phyloP scores from a whole-genome alignment of 2,329 filamentous ascomycete species.

The Madurella fahalii region DNA sequence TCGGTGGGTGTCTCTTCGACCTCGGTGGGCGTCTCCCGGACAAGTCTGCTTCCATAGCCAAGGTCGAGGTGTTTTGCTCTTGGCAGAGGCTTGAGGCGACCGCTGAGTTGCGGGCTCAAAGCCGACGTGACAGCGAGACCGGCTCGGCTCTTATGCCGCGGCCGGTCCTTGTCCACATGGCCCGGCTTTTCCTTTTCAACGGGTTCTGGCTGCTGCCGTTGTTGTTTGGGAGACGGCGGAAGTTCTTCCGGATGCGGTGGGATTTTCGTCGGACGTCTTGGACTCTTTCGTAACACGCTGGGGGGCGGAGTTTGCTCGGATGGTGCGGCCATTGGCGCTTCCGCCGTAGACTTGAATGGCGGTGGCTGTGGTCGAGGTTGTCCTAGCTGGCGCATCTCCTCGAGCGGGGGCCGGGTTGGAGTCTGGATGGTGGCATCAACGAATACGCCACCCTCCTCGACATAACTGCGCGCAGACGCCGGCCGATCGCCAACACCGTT shows the following conservation, averaged over 20 bases:
- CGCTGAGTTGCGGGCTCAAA: background rate
- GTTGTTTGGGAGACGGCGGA: background rate
- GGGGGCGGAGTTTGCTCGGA: slow-evolving; percentile 3
- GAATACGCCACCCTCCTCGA: slow-evolving; percentile 28
- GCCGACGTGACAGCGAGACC: background rate
- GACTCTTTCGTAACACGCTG: slow-evolving; percentile 2
- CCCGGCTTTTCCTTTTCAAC: background rate
- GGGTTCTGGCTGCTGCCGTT: no score
- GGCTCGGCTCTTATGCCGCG: background rate
- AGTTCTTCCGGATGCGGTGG: background rate
- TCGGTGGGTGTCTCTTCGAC: background rate
- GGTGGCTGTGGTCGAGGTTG: background rate
- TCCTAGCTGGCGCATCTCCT: background rate
- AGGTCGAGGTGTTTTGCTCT: no score
- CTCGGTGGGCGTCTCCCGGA: background rate
- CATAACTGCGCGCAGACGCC: slow-evolving; percentile 22
- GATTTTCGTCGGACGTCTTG: slow-evolving; percentile 3
- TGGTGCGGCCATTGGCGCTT: background rate
- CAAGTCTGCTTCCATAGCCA: no score
- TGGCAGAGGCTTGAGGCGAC: background rate
- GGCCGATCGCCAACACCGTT: background rate
- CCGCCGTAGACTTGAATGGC: background rate
- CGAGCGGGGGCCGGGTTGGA: background rate
- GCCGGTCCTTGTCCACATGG: background rate
- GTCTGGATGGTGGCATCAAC: slow-evolving; percentile 22